Percentiles rank a stretch among this genome's conserved stretches.
These are phyloP conservation scores for Juncus inflexus DNA, from an alignment of 176 grass and related monocot genomes.

Conservation along the genomic window DNA sequence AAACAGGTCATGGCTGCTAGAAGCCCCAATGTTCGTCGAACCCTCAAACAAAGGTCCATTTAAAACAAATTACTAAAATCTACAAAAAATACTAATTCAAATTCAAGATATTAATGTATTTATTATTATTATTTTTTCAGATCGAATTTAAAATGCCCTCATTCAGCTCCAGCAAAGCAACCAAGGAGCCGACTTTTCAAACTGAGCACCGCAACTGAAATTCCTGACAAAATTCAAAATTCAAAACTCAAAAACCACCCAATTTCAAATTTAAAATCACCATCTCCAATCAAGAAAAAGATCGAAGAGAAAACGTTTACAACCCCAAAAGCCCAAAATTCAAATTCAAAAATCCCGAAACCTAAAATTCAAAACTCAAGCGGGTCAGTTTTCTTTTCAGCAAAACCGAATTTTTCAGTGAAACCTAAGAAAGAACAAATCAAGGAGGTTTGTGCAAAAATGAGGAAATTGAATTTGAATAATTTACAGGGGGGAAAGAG, in stretches of 20 bases:
- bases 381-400: slow-evolving; percentile 1
- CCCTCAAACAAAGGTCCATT: slow-evolving; percentile 33
- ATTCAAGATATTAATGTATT: not conserved
- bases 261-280: slow-evolving; percentile 34
- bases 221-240: slow-evolving; percentile 37
- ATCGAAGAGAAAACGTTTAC: slow-evolving; percentile 10
- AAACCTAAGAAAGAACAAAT: slow-evolving; percentile 31
- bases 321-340: not conserved
- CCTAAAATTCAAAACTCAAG: slow-evolving; percentile 6
- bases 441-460: slow-evolving; percentile 27
- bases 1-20: slow-evolving; percentile 80
- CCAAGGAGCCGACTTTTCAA: slow-evolving; percentile 43
- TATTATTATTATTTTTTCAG: slow-evolving; percentile 29
- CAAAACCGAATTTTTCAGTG: slow-evolving; percentile 46
- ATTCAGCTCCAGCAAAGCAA: slow-evolving; percentile 63
- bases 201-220: slow-evolving; percentile 46
- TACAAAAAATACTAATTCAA: not conserved
- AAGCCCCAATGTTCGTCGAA: slow-evolving; percentile 67
- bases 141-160: slow-evolving; percentile 59
- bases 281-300: slow-evolving; percentile 30
- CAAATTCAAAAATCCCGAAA: slow-evolving; percentile 28
- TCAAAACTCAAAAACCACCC: slow-evolving; percentile 37
- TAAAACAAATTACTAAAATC: not conserved
- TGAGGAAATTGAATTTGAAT: slow-evolving; percentile 34
- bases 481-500: slow-evolving; percentile 22